phyloP scores from a whole-genome alignment of 768 basidiomycete species.

The Rubroboletus satanas region DNA sequence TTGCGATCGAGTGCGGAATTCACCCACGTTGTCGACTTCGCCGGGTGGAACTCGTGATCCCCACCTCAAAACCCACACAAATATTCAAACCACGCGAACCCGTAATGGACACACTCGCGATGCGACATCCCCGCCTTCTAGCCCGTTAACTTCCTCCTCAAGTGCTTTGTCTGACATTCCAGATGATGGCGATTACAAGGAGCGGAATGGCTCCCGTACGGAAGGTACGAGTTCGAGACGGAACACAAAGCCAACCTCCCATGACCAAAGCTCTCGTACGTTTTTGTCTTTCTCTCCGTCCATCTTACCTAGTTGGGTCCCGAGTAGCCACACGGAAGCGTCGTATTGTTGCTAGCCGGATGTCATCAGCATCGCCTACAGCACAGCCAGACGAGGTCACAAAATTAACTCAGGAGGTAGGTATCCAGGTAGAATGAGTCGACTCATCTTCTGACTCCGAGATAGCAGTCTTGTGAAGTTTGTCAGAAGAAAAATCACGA shows the following conservation, averaged over 20 bases:
- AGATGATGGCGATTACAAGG: constrained; percentile 66
- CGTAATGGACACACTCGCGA: constrained; percentile 41
- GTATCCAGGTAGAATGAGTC: constrained; percentile 17
- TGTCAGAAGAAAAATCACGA: constrained; percentile 87
- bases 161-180: constrained; percentile 78
- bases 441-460: constrained; percentile 21
- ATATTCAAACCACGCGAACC: constrained; percentile 40
- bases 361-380: constrained; percentile 20
- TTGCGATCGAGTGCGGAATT: constrained; percentile 68
- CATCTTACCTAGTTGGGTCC: constrained; percentile 17
- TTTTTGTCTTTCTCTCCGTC: constrained; percentile 5
- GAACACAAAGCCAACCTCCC: constrained; percentile 48
- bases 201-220: constrained; percentile 42
- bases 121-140: constrained; percentile 60
- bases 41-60: constrained; percentile 41
- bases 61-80: constrained; percentile 53
- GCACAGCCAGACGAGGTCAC: constrained; percentile 34
- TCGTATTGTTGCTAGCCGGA: constrained; percentile 18
- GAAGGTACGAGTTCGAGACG: constrained; percentile 45
- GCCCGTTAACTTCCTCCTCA: constrained; percentile 72
- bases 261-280: constrained; percentile 47
- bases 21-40: constrained; percentile 44
- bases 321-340: constrained; percentile 33
- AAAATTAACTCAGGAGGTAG: constrained; percentile 53
- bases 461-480: constrained; percentile 85